Base-by-base conservation (phyloP, 1,284 basidiomycete genomes). In the Peniophora sp. region DNA sequence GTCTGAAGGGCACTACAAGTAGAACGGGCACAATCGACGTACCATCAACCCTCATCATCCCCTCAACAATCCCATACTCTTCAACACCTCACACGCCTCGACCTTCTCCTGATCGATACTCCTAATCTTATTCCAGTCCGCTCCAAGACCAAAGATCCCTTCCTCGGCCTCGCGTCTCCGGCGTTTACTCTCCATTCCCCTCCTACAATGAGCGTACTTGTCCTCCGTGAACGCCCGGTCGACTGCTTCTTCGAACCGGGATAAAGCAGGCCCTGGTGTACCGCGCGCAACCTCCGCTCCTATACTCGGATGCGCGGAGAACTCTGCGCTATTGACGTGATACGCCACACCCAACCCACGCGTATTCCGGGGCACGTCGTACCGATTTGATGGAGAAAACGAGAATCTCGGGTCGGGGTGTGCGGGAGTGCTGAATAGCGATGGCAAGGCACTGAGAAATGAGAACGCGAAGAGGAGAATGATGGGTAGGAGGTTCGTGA, bases 401-500 rank as follows among this genome's bases (percentile, higher is more conserved):
- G 85, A 75, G 69, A 86, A 98, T 3, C 73, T 69, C 3, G 95
- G 95, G 58, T 97, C 90, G 1, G 91, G 88, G 5, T 79, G 75
- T 0, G 79, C 74, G 6, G 80, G 63, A 2, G 82, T 72, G 10
- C 75, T 63, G 67, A 97, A 89, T 20, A 93, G 65, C 50, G 74
- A 82, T 1, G 95, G 93, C 5, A 98, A 68, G 49, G 92, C 85
- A 23, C 90, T 88, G 51, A 97, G 67, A 55, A 98, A 66, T 5
- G 93, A 94, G 67, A 97, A 89, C 1, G 74, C 76, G 61, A 95
- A 85, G 32, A 97, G 73, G 47, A 97, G 65, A 56, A 96, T 67
- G 25, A 99, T 74, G 8, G 97, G 96, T 14, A 97, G 75, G 17
- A 98, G 76, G 63, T 97, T 93, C 23, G 91, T 68, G 61, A 92